Evolutionary conservation across 2,329 filamentous ascomycete genomes (phyloP).

Genomic region (Pseudopithomyces chartarum): DNA sequence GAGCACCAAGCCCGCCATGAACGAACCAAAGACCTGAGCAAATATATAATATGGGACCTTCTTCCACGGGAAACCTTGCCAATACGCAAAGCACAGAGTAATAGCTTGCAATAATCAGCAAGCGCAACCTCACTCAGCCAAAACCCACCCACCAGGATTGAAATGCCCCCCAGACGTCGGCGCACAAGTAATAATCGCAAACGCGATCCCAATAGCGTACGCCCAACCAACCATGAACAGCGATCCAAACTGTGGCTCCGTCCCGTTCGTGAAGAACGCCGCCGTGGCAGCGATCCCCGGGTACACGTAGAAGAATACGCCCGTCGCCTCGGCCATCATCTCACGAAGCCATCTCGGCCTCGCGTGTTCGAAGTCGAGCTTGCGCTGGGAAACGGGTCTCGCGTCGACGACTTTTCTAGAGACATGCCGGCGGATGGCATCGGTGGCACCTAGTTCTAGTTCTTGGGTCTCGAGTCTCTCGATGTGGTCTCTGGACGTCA

Average conservation of each 20-base stretch:
- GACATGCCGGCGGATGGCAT: conserved; percentile 58
- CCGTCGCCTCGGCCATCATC: conserved; percentile 61
- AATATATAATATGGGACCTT: conserved; percentile 64
- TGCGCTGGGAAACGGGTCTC: conserved; percentile 59
- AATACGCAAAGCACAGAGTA: conserved; percentile 50
- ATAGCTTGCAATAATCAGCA: conserved; percentile 42
- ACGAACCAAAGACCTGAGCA: conserved; percentile 61
- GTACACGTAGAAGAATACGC: conserved; percentile 60
- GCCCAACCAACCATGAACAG: conserved; percentile 60
- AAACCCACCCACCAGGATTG: conserved; percentile 34
- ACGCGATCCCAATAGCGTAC: conserved; percentile 62
- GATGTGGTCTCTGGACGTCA: conserved; percentile 7
- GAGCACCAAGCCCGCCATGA: conserved; percentile 60
- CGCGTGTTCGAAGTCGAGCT: conserved; percentile 59
- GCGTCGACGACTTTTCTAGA: conserved; percentile 56
- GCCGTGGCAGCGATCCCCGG: conserved; percentile 61
- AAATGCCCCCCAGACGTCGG: conserved; percentile 61
- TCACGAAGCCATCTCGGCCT: conserved; percentile 61
- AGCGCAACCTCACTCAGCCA: neutral
- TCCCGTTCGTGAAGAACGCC: conserved; percentile 55
- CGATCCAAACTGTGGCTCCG: conserved; percentile 53
- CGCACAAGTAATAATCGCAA: conserved; percentile 63
- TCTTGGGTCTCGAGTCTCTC: conserved; percentile 44
- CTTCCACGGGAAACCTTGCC: conserved; percentile 64
- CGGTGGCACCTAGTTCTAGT: conserved; percentile 59